phyloP scores from a whole-genome alignment of 768 basidiomycete genomes.

The Kwoniella botswanensis region DNA sequence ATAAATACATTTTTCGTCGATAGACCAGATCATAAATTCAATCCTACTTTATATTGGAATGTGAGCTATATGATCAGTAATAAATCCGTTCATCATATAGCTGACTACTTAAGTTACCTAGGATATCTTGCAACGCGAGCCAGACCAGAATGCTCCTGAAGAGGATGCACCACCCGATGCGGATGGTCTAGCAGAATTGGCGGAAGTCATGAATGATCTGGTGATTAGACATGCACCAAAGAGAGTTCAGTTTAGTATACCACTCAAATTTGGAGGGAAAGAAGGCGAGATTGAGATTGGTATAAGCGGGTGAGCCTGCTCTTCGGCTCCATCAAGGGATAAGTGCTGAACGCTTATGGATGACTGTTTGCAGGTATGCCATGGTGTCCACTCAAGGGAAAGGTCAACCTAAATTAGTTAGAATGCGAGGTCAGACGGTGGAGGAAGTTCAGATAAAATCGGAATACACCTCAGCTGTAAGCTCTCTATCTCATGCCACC shows the following conservation, averaged over 20 bases:
- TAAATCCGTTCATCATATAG: not conserved
- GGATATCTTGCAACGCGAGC: constrained; percentile 52
- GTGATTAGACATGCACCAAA: constrained; percentile 64
- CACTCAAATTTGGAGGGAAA: constrained; percentile 74
- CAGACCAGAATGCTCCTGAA: constrained; percentile 68
- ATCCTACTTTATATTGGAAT: constrained; percentile 49
- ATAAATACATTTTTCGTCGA: constrained; percentile 54
- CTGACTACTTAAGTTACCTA: constrained; percentile 8
- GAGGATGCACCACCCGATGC: constrained; percentile 64
- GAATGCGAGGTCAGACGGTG: constrained; percentile 74
- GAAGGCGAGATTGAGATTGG: constrained; percentile 60
- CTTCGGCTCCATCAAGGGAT: too few species aligned
- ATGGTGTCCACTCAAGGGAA: constrained; percentile 87
- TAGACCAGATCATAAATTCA: constrained; percentile 42
- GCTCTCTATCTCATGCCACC: constrained; percentile 15
- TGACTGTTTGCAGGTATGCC: constrained; percentile 70
- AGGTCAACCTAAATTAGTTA: constrained; percentile 79
- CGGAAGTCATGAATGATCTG: constrained; percentile 50
- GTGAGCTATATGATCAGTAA: constrained; percentile 24
- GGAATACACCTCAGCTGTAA: constrained; percentile 76
- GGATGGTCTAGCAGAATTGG: constrained; percentile 51
- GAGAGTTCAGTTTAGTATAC: constrained; percentile 78
- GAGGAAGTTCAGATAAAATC: constrained; percentile 77
- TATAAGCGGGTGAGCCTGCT: constrained; percentile 53
- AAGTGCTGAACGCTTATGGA: not conserved